Evolutionary conservation across 2,329 filamentous ascomycete genomes (phyloP), one percentile per base, ranked within the genome.

Genomic region (Fusarium sp.): DNA sequence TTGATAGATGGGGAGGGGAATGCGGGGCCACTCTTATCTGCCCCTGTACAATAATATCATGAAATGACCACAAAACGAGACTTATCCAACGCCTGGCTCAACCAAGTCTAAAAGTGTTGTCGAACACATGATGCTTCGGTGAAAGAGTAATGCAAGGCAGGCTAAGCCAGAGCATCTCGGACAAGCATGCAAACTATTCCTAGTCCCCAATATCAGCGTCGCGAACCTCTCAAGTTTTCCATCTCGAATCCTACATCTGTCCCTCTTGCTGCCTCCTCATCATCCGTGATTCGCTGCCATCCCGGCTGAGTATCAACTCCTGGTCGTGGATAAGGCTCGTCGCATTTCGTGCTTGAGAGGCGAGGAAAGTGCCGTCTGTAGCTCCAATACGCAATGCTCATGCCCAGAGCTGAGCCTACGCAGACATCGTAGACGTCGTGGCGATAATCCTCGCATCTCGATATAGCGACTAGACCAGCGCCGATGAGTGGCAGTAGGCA

Each of bases 361-460:
- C 82, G 81, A 12, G 90, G 90, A 85, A 89, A 92, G 78, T 92
- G 91, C 73, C 90, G 82, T 69, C 90, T 83, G 77, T 93, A 93
- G 72, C 89, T 92, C 85, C 90, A 92, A 78, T 90, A 90, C 6
- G 90, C 88, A 36, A 92, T 82, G 8, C 83, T 80, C 79, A 88
- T 88, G 8, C 91, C 92, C 20, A 93, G 82, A 32, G 88, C 79
- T 0, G 88, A 88, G 1, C 92, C 91, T 11, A 88, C 85, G 57
- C 86, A 88, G 18, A 93, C 91, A 77, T 93, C 91, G 71, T 91
- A 92, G 6, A 92, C 91, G 72, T 93, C 91, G 75, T 94, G 91
- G 55, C 92, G 84, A 78, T 93, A 93, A 80, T 93, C 91, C 81
- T 93, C 88, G 73, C 90, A 92, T 12, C 92, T 85, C 51, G 90